These are phyloP conservation scores for Cutaneotrichosporon sp. DNA, from an alignment of 1,284 basidiomycete species.

Conservation along the genomic window DNA sequence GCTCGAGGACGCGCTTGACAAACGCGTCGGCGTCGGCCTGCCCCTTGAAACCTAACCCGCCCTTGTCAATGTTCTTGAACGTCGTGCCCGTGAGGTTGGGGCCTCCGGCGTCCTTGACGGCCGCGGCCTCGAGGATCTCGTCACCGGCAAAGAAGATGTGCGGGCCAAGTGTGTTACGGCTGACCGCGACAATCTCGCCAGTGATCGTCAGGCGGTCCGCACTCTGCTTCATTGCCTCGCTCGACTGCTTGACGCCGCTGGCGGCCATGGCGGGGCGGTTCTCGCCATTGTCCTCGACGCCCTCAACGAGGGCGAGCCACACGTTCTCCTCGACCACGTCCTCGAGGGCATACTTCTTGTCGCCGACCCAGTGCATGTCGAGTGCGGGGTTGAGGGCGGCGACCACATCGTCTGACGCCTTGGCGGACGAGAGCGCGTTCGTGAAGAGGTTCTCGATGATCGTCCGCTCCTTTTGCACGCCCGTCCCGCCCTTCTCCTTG, in stretches of 20 bases:
- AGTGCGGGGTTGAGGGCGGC: conserved; percentile 24
- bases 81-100: conserved; percentile 15
- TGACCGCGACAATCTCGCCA: conserved; percentile 22
- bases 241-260: conserved; percentile 7
- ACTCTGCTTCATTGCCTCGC: conserved; percentile 17
- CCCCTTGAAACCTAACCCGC: neutral
- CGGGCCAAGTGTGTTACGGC: conserved; percentile 20
- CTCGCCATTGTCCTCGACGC: conserved; percentile 20
- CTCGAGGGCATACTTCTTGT: conserved; percentile 23
- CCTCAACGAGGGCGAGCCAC: conserved; percentile 26
- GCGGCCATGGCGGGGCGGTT: conserved; percentile 12
- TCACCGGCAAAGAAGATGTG: conserved; percentile 23
- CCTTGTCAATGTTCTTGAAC: conserved; percentile 8
- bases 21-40: conserved; percentile 4
- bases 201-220: conserved; percentile 24
- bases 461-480: conserved; percentile 16
- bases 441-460: conserved; percentile 21
- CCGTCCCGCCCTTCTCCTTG: conserved; percentile 17
- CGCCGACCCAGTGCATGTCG: conserved; percentile 21
- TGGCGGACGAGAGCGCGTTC: conserved; percentile 16
- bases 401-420: conserved; percentile 12
- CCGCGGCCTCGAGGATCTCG: conserved; percentile 13
- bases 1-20: neutral
- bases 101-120: conserved; percentile 23
- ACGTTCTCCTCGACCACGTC: conserved; percentile 22